A percentile compares a stretch with the other conserved stretches of the same genome.
phyloP scores from a whole-genome alignment of 495 filamentous ascomycete species.

The Talaromyces wortmannii region DNA sequence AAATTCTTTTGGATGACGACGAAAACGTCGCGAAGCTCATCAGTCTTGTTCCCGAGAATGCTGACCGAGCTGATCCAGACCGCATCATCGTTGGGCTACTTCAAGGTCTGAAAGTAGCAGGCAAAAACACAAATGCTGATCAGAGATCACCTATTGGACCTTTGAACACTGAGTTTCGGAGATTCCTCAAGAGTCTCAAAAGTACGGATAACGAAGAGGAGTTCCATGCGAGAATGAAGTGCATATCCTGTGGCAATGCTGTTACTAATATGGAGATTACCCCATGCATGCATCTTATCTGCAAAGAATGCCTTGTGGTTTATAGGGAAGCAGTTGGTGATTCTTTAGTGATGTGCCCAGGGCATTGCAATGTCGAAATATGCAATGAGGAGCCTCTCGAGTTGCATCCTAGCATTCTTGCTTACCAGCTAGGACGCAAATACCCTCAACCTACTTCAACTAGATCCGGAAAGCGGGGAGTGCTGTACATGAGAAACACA shows the following conservation, averaged over 20 bases:
- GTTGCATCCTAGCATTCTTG: not conserved
- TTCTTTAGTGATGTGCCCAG: constrained; percentile 6
- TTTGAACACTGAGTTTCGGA: constrained; percentile 12
- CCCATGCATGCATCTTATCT: constrained; percentile 43
- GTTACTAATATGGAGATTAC: constrained; percentile 29
- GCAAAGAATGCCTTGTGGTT: constrained; percentile 30
- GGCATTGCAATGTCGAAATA: constrained; percentile 13
- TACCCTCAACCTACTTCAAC: not conserved
- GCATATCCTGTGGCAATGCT: constrained; percentile 21
- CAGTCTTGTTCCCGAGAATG: constrained; percentile 3
- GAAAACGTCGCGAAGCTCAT: constrained; percentile 25
- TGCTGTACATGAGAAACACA: no score
- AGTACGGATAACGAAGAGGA: constrained; percentile 19
- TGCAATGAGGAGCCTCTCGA: constrained; percentile 10
- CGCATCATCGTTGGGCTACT: not conserved
- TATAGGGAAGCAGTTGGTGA: constrained; percentile 8
- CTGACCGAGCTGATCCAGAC: not conserved
- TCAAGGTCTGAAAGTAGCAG: not conserved
- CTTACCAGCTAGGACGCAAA: not conserved
- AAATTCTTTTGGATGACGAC: constrained; percentile 30
- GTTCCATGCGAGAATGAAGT: constrained; percentile 19
- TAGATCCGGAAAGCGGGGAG: no score
- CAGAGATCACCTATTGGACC: not conserved
- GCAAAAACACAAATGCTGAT: not conserved
- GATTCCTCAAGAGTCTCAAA: constrained; percentile 20